Evolutionary conservation across 2,329 filamentous ascomycete genomes (phyloP).

Genomic region (Fonsecaea pugnacius): DNA sequence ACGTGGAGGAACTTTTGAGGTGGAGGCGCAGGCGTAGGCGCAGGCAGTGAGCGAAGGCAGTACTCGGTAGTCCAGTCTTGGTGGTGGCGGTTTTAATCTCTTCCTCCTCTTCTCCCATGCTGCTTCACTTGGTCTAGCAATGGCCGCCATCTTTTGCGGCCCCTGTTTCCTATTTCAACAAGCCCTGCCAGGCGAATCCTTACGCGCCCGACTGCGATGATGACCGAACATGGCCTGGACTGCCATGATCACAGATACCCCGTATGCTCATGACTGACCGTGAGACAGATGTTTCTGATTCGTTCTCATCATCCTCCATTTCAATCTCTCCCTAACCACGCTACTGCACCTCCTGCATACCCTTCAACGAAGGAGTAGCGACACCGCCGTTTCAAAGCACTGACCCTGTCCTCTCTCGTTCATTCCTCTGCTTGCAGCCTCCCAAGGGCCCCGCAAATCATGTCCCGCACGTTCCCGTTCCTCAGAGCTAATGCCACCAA

Average conservation of each 20-base stretch:
- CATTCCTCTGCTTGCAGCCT: constrained; percentile 9
- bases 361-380: constrained; percentile 10
- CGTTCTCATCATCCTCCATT: constrained; percentile 5
- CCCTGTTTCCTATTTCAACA: not conserved
- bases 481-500: not conserved
- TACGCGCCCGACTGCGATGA: constrained; percentile 15
- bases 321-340: constrained; percentile 16
- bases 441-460: constrained; percentile 17
- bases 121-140: not conserved
- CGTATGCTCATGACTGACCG: not conserved
- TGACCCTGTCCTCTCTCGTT: constrained; percentile 18
- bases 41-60: not conserved
- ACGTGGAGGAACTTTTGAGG: not conserved
- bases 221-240: not conserved
- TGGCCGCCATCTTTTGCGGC: not conserved
- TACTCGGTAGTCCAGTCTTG: not conserved
- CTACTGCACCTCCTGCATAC: constrained; percentile 30
- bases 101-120: not conserved
- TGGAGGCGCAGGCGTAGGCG: not conserved
- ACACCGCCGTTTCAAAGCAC: constrained; percentile 27
- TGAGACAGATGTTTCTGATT: constrained; percentile 13
- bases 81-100: too few species aligned
- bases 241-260: constrained; percentile 5
- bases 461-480: constrained; percentile 6
- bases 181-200: not conserved